These are phyloP conservation scores for Starmerella sirachaensis DNA, from an alignment of 805 yeast species.

Conservation along the genomic window DNA sequence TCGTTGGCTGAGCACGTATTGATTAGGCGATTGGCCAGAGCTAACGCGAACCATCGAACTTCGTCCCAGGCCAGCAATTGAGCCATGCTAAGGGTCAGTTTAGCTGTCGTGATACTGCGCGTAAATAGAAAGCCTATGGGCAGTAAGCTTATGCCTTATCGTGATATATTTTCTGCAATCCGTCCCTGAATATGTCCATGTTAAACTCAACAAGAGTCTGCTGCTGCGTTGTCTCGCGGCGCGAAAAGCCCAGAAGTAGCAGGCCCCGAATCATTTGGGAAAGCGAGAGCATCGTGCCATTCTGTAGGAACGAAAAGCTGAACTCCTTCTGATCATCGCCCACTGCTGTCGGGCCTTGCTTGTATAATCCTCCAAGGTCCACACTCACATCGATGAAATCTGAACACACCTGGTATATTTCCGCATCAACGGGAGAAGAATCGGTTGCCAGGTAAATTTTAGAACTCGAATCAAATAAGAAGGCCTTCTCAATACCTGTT, in stretches of 20 bases:
- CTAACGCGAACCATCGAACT: too few species aligned
- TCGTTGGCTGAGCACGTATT: background rate
- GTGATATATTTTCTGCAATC: conserved; percentile 32
- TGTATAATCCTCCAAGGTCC: conserved; percentile 49
- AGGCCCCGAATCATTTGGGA: conserved; percentile 88
- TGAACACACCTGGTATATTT: conserved; percentile 91
- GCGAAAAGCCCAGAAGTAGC: conserved; percentile 76
- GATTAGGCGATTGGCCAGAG: background rate
- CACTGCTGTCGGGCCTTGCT: conserved; percentile 3
- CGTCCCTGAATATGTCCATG: conserved; percentile 64
- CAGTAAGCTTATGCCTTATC: background rate
- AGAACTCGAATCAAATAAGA: conserved; percentile 79
- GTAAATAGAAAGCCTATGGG: too few species aligned
- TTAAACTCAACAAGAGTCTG: conserved; percentile 75
- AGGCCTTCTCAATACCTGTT: conserved; percentile 84
- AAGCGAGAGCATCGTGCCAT: conserved; percentile 72
- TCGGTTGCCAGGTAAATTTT: conserved; percentile 94
- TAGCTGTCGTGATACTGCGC: too few species aligned
- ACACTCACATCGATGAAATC: conserved; percentile 92
- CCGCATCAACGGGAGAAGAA: conserved; percentile 88
- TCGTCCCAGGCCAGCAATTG: too few species aligned
- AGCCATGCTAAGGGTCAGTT: too few species aligned
- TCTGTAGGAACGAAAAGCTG: conserved; percentile 46
- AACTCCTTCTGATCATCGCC: conserved; percentile 11
- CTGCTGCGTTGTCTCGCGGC: conserved; percentile 47